Conservation (phyloP, 2,329 filamentous ascomycete species). For the Cercospora sesami region DNA sequence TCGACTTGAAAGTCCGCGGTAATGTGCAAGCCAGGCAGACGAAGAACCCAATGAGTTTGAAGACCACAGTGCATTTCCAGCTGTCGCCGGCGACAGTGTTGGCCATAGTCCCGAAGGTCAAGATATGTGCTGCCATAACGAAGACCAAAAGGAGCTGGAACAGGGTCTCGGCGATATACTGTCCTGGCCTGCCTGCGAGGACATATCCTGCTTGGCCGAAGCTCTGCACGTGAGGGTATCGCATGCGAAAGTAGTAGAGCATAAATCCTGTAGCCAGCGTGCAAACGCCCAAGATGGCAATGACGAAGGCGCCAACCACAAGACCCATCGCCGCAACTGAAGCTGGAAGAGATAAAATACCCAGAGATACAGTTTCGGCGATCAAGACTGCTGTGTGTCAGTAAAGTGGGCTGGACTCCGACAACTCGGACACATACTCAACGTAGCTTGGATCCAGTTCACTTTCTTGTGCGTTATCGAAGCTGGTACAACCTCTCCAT, state of each 20-base stretch:
- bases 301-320: slow-evolving; percentile 52
- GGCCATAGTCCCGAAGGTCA: slow-evolving; percentile 70
- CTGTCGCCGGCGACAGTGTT: slow-evolving; percentile 61
- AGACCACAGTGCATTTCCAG: slow-evolving; percentile 60
- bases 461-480: slow-evolving; percentile 13
- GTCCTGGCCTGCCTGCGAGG: slow-evolving; percentile 60
- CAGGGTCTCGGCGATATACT: slow-evolving; percentile 58
- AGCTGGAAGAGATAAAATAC: slow-evolving; percentile 57
- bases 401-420: neutral
- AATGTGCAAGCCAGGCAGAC: slow-evolving; percentile 61
- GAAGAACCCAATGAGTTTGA: slow-evolving; percentile 59
- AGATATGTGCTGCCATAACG: slow-evolving; percentile 67
- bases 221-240: slow-evolving; percentile 60
- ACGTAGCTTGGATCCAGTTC: slow-evolving; percentile 11
- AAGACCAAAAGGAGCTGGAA: slow-evolving; percentile 17
- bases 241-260: slow-evolving; percentile 59
- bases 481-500: slow-evolving; percentile 10
- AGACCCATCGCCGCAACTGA: slow-evolving; percentile 54
- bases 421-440: slow-evolving; percentile 4
- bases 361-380: slow-evolving; percentile 60
- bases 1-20: slow-evolving; percentile 62
- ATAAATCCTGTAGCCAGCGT: slow-evolving; percentile 63
- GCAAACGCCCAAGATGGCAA: slow-evolving; percentile 55
- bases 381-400: slow-evolving; percentile 45
- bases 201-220: slow-evolving; percentile 68